Evolutionary conservation across 257 asterid species (phyloP).

Genomic region (Anisodus tanguticus): DNA sequence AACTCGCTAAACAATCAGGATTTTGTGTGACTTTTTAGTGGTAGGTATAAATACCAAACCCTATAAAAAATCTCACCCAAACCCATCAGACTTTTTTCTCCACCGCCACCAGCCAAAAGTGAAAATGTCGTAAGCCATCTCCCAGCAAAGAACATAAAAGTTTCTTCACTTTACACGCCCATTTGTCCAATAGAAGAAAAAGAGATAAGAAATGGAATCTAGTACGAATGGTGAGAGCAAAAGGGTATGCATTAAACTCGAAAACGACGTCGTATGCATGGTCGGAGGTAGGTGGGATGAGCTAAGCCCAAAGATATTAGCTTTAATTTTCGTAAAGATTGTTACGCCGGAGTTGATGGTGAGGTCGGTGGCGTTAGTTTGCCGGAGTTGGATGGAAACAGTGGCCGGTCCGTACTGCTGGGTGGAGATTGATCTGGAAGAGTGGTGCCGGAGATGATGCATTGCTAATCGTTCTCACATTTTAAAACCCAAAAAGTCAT

Average conservation of each 20-base stretch:
- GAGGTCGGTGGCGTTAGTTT: constrained; percentile 23
- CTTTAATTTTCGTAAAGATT: constrained; percentile 14
- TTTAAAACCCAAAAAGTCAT: too few relatives aligned
- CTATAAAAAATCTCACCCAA: too few relatives aligned
- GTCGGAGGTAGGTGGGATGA: constrained; percentile 26
- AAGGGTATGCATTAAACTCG: constrained; percentile 4
- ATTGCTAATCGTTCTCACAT: not conserved
- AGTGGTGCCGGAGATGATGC: constrained; percentile 35
- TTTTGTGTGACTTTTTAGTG: too few relatives aligned
- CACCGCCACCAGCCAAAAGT: too few relatives aligned
- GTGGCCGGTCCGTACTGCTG: constrained; percentile 36
- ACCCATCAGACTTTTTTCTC: too few relatives aligned
- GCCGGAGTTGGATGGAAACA: constrained; percentile 38
- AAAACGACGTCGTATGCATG: not conserved
- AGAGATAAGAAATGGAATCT: not conserved
- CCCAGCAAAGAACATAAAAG: too few relatives aligned
- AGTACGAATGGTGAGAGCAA: not conserved
- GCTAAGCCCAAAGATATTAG: constrained; percentile 13
- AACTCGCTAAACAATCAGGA: too few relatives aligned
- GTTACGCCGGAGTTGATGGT: constrained; percentile 26
- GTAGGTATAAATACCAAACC: too few relatives aligned
- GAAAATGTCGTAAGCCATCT: too few relatives aligned
- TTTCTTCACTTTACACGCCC: not conserved
- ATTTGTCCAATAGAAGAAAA: not conserved
- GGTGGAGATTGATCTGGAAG: constrained; percentile 36